Conservation (phyloP, 257 asterid genomes). For the Solanum acaule region DNA sequence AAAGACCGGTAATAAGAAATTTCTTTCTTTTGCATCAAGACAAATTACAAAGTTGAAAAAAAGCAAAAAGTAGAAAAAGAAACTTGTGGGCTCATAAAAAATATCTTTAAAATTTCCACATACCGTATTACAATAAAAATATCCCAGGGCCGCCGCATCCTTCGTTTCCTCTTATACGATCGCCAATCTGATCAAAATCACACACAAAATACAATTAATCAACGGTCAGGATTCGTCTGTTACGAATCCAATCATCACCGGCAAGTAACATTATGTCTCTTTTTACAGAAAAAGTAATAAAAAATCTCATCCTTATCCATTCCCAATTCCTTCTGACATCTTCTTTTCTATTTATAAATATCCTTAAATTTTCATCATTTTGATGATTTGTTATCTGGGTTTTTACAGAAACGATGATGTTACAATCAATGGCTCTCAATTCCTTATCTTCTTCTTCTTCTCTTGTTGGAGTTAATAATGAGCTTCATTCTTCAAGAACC, state of each 20-base stretch:
- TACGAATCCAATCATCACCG: not conserved
- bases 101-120: not conserved
- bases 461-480: slow-evolving; percentile 15
- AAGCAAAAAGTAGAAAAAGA: not conserved
- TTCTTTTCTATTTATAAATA: not conserved
- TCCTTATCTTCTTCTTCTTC: slow-evolving; percentile 20
- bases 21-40: not conserved
- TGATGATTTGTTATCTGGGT: not conserved
- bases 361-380: not conserved
- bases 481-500: slow-evolving; percentile 15
- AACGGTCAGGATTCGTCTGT: slow-evolving; percentile 16
- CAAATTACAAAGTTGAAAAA: not conserved
- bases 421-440: slow-evolving; percentile 27
- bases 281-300: not conserved
- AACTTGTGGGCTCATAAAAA: not conserved
- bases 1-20: not conserved
- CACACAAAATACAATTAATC: not conserved
- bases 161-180: not conserved
- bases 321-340: not conserved
- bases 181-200: slow-evolving; percentile 1
- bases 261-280: not conserved
- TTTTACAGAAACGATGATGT: slow-evolving; percentile 19
- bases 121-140: no score
- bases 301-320: slow-evolving; percentile 61
- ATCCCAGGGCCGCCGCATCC: slow-evolving; percentile 5